A percentile compares a stretch with the other conserved stretches of the same genome.
These are phyloP conservation scores for Diaporthe longicolla DNA, from an alignment of 2,329 filamentous ascomycete genomes.

Conservation along the genomic window DNA sequence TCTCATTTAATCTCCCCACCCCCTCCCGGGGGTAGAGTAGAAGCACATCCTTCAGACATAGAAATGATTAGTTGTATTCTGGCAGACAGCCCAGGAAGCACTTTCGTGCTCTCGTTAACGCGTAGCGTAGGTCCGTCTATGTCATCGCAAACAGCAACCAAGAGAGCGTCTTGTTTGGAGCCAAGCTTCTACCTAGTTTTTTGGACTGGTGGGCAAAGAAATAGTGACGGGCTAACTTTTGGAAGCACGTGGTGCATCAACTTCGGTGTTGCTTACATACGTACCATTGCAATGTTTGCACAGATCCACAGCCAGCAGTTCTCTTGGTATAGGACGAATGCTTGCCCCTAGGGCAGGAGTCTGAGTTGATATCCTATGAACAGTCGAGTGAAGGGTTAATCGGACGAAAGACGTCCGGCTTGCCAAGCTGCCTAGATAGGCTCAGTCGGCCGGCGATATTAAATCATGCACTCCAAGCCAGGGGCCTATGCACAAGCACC, in stretches of 20 bases:
- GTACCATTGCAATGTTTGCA: neutral
- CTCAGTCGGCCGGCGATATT: slow-evolving; percentile 12
- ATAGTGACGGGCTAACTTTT: neutral
- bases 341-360: neutral
- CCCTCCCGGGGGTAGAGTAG: too few relatives aligned
- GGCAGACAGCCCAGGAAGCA: too few relatives aligned
- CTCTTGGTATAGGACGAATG: too few relatives aligned
- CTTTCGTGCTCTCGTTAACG: too few relatives aligned
- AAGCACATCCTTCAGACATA: too few relatives aligned
- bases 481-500: neutral
- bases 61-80: too few relatives aligned
- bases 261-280: too few relatives aligned
- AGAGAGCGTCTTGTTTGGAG: neutral
- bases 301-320: neutral
- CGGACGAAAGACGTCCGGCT: neutral
- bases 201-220: neutral
- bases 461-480: slow-evolving; percentile 1
- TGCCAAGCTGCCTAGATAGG: slow-evolving; percentile 11
- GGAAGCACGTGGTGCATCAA: neutral
- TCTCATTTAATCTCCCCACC: too few relatives aligned
- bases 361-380: neutral
- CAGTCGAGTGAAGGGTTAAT: neutral
- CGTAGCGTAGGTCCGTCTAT: neutral
- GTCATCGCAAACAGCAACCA: neutral
- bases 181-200: neutral